Evolutionary conservation across 2,329 filamentous ascomycete species (phyloP), one percentile per base, ranked within the genome.

Genomic region (Apiospora kogelbergensis): DNA sequence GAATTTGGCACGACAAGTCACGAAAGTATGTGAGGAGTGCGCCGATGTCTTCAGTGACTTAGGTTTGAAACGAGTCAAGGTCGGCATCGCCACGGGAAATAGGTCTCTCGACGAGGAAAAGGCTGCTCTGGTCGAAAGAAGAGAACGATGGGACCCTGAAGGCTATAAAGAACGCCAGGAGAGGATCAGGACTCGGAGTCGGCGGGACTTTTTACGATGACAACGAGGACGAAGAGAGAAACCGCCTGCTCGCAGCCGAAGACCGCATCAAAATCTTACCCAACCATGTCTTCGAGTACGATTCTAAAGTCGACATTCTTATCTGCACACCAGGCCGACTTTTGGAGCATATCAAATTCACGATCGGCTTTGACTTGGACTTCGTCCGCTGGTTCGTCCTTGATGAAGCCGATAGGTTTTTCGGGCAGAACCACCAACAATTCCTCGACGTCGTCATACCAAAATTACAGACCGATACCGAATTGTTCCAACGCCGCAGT

Each of bases 301-400:
- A 82, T 2, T 93, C 93, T 3, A 93, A 91, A 73, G 89, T 97
- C 3, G 95, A 98, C 78, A 88, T 98, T 42, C 85, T 99, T 33
- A 92, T 98, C 66, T 96, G 94, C 78, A 98, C 95, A 0, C 95
- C 95, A 0, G 96, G 96, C 70, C 89, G 95, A 71, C 87, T 98
- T 0, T 94, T 98, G 4, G 95, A 98, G 75, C 95, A 98, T 79
- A 86, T 98, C 66, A 91, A 91, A 72, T 90, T 91, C 70, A 98
- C 95, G 0, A 88, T 89, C 3, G 94, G 94, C 0, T 98, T 98
- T 78, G 88, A 86, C 0, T 84, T 98, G 26, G 88, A 92, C 68
- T 86, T 92, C 76, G 84, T 98, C 5, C 89, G 93, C 70, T 98
- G 95, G 94, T 84, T 98, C 0, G 89, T 98, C 2, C 92, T 98